Base-by-base conservation (phyloP, 495 filamentous ascomycete genomes). In the Lasiosphaeris hirsuta region DNA sequence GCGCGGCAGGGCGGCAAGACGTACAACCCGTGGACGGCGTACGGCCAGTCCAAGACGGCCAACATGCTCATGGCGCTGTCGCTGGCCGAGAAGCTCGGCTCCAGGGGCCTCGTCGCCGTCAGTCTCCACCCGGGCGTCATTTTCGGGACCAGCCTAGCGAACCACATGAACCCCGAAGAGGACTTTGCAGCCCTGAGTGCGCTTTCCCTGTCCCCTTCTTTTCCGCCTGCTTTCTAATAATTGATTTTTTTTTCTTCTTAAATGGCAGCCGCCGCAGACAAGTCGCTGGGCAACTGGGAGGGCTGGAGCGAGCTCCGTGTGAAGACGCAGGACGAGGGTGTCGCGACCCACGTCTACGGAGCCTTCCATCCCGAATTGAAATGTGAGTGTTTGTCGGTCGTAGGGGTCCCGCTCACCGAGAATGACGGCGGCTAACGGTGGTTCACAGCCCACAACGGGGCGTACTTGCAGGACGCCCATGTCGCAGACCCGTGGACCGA, bases 41-140 rank as follows among this genome's bases (percentile, higher is more conserved):
- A 82, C 47, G 78, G 69, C 4, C 74, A 80, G 45, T 76, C 76
- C 46, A 83, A 83, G 65, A 72, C 79, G 5, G 80, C 80, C 15
- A 84, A 81, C 56, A 73, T 81, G 17, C 67, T 84, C 23, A 75
- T 83, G 47, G 68, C 77, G 1, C 42, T 75, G 0, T 72, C 69
- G 0, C 60, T 82, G 13, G 71, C 76, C 0, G 44, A 68, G n/a
- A 81, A 74, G 56, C 53, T 82, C 3, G 68, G 64, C 1, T 13
- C 17, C 10, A 43, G 54, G 36, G 68, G 70, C 5, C 38, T 78
- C 1, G 46, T 53, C 3, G 70, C 72, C 3, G 71, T 69, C 41
- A 74, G 70, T 23, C 51, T 79, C 40, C 77, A 84, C 54, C 79
- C 79, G 0, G 80, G 81, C 1, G 64, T 64, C 11, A 68, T 73